Percentiles rank a stretch among this genome's conserved stretches.
phyloP scores from a whole-genome alignment of 805 yeast genomes.

The Starmerella floris region DNA sequence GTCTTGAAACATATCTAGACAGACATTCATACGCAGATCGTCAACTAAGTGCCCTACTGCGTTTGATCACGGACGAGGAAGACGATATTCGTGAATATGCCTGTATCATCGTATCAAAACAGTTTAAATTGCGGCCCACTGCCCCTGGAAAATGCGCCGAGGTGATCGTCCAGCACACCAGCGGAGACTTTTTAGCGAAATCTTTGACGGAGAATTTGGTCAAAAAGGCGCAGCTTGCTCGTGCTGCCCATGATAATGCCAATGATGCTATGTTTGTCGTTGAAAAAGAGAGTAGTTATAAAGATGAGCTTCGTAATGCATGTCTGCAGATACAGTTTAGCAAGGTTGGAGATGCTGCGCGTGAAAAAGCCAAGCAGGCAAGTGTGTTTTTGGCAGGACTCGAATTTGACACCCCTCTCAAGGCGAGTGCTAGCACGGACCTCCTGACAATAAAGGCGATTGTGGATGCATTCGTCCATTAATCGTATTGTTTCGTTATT shows the following conservation, averaged over 20 bases:
- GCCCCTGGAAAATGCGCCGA: conserved; percentile 15
- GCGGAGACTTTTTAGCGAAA: conserved; percentile 4
- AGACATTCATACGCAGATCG: no score
- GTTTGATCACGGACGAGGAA: conserved; percentile 46
- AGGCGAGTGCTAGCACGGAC: conserved; percentile 2
- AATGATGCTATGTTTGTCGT: conserved; percentile 42
- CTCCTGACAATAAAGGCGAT: neutral
- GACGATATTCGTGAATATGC: conserved; percentile 41
- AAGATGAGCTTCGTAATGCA: conserved; percentile 33
- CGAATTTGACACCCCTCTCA: conserved; percentile 7
- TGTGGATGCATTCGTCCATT: neutral
- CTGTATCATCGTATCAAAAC: conserved; percentile 30
- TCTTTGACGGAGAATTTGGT: conserved; percentile 8
- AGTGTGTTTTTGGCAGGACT: neutral
- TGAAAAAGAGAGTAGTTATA: conserved; percentile 57
- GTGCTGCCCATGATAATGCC: conserved; percentile 13
- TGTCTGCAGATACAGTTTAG: neutral
- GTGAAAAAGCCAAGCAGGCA: neutral
- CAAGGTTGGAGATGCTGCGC: neutral
- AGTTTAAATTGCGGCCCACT: conserved; percentile 20
- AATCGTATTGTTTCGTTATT: no score
- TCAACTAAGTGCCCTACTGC: conserved; percentile 10
- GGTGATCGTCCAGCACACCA: conserved; percentile 4
- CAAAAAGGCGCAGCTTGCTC: conserved; percentile 18
- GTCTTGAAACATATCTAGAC: neutral